Evolutionary conservation across 2,329 filamentous ascomycete species (phyloP).

Genomic region (Phoma herbarum): DNA sequence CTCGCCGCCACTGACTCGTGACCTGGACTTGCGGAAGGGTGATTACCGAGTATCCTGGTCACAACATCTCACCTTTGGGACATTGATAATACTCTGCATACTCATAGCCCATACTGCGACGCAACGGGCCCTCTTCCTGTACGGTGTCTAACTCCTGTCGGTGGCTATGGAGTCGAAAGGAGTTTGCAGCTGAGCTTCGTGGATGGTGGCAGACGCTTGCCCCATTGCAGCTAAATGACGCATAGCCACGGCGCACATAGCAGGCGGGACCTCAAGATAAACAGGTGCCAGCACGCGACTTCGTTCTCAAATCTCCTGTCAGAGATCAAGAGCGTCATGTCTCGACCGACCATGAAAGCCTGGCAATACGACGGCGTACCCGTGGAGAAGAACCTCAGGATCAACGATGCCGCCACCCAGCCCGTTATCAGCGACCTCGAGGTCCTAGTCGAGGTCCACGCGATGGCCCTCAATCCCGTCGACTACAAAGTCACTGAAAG

Average conservation of each 20-base stretch:
- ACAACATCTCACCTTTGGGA: not conserved
- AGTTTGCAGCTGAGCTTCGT: constrained; percentile 6
- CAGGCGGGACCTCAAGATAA: constrained; percentile 7
- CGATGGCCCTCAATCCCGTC: constrained; percentile 66
- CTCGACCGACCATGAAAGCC: constrained; percentile 60
- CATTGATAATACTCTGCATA: not conserved
- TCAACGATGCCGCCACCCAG: constrained; percentile 56
- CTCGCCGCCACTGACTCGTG: not conserved
- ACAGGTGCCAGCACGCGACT: not conserved
- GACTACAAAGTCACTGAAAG: constrained; percentile 71
- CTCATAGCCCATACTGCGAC: not conserved
- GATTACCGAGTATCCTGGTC: not conserved
- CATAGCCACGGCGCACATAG: constrained; percentile 14
- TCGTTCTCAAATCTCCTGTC: not conserved
- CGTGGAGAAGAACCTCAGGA: constrained; percentile 64
- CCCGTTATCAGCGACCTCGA: constrained; percentile 53
- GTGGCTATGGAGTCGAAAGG: not conserved
- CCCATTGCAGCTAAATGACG: constrained; percentile 18
- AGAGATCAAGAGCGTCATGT: constrained; percentile 23
- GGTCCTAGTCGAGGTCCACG: constrained; percentile 64
- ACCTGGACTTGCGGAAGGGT: not conserved
- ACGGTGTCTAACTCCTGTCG: not conserved
- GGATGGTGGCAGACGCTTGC: constrained; percentile 13
- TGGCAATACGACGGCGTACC: constrained; percentile 63
- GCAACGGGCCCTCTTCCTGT: not conserved